phyloP scores from a whole-genome alignment of 2,329 filamentous ascomycete species.

The Knufia petricola region DNA sequence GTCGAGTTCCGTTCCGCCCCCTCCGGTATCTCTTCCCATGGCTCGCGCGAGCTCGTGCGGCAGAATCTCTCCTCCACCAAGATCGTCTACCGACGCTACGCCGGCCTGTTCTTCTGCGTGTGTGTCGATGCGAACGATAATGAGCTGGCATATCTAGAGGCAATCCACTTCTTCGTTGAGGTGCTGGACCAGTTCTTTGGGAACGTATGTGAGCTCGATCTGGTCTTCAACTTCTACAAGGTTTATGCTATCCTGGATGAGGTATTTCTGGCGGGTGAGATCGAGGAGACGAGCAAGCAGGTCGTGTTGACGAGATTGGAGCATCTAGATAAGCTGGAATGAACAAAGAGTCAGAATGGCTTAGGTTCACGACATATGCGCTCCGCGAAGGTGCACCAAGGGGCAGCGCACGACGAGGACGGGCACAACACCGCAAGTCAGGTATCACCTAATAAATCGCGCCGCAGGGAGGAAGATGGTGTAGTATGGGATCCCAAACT shows the following conservation, averaged over 20 bases:
- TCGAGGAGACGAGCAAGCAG: slow-evolving; percentile 97
- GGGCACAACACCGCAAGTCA: no score
- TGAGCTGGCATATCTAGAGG: slow-evolving; percentile 91
- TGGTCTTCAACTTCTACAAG: slow-evolving; percentile 67
- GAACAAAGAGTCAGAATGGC: slow-evolving; percentile 21
- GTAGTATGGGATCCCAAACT: no score
- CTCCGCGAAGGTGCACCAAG: neutral
- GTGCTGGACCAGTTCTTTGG: slow-evolving; percentile 98
- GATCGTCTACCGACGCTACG: slow-evolving; percentile 94
- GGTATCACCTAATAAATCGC: no score
- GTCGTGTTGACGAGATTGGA: slow-evolving; percentile 89
- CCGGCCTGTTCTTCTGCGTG: slow-evolving; percentile 96
- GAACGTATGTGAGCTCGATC: slow-evolving; percentile 95
- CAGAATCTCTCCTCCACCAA: slow-evolving; percentile 51
- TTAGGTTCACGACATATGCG: neutral
- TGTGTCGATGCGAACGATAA: slow-evolving; percentile 99
- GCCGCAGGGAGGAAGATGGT: no score
- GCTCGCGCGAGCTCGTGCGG: slow-evolving; percentile 17
- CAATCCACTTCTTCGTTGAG: slow-evolving; percentile 98
- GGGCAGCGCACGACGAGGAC: no score
- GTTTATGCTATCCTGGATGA: slow-evolving; percentile 97
- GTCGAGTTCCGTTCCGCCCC: slow-evolving; percentile 59
- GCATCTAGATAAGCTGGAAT: slow-evolving; percentile 94
- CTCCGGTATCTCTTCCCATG: slow-evolving; percentile 10
- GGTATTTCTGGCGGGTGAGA: slow-evolving; percentile 94